Base-by-base conservation (phyloP, 805 yeast genomes). In the Candida dajiaensis region DNA sequence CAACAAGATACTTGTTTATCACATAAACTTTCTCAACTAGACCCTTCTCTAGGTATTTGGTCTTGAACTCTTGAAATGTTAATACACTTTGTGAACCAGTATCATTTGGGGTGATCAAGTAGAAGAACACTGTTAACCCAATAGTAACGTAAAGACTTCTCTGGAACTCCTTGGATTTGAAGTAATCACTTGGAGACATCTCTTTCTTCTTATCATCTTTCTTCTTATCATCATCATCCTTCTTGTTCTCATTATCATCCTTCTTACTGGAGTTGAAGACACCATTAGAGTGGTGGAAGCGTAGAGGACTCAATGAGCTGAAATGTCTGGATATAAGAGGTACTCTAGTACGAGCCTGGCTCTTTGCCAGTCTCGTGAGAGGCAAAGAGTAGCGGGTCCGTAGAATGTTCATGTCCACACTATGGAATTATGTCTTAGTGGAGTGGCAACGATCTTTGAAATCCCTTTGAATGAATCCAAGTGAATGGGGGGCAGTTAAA, bases 1-100 rank as follows among this genome's bases (percentile, higher is more conserved):
- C 85, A 1, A 88, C 97, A 4, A 76, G 64, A 50, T 77, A 76
- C 54, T 80, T 81, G 67, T 89, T 89, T 28, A 87, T 74, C 42
- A 89, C 96, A 43, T 75, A 73, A 41, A 89, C 71, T 51, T 77
- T 80, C 42, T 83, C 80, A 33, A 90, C 97, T 42, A 81, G 73
- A 5, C 96, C 95, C 54, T 78, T 79, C 51, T 84, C 88, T 26
- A 90, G 69, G 54, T 85, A 83, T 48, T 82, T 78, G n/a, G 83
- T 73, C 63, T 85, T 84, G 72, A 90, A 89, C 59, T 88, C 95
- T 68, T 88, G 96, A 72, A 82, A 84, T 2, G 90, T 74, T 41
- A 78, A 58, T 10, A 62, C 61, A 26, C 62, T 56, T 18, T 56
- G 52, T 6, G 61, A 54, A 16, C 51, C 43, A 31, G 51, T 48